phyloP scores from a whole-genome alignment of 306 rosid species.

The Rosa chinensis region DNA sequence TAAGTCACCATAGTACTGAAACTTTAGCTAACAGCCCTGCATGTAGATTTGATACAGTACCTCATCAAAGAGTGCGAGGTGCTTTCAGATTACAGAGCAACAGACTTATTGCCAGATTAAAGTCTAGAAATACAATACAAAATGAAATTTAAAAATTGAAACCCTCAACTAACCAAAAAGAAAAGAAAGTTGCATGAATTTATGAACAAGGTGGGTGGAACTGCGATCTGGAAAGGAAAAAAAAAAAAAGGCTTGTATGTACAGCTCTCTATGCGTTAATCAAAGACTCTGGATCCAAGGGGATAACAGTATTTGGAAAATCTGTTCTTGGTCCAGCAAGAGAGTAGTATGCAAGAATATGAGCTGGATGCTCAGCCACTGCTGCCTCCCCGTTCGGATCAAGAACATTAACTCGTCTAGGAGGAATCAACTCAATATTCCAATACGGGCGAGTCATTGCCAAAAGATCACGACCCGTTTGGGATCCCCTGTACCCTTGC shows the following conservation, averaged over 20 bases:
- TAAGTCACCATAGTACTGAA: not conserved
- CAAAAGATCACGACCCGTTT: constrained; percentile 62
- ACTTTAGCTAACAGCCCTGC: constrained; percentile 10
- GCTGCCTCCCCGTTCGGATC: constrained; percentile 26
- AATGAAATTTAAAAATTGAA: constrained; percentile 28
- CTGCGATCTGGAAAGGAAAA: not conserved
- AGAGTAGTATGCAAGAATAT: constrained; percentile 94
- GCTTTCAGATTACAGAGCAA: constrained; percentile 49
- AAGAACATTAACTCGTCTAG: constrained; percentile 36
- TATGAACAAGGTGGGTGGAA: constrained; percentile 45
- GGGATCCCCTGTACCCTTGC: constrained; percentile 77
- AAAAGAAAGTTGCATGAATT: constrained; percentile 21
- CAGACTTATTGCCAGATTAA: constrained; percentile 63
- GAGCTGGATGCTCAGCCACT: constrained; percentile 69
- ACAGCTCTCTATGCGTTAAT: constrained; percentile 42
- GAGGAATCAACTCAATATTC: constrained; percentile 87
- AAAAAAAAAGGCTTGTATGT: constrained; percentile 34
- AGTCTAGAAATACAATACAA: constrained; percentile 44
- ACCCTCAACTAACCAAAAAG: constrained; percentile 34
- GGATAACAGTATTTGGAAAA: constrained; percentile 68
- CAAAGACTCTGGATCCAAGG: constrained; percentile 49
- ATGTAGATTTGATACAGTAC: constrained; percentile 28
- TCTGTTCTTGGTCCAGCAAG: constrained; percentile 93
- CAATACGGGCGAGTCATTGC: constrained; percentile 85
- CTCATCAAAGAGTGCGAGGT: constrained; percentile 30